Evolutionary conservation across 768 basidiomycete species (phyloP), one percentile per base, ranked within the genome.

Genomic region (Coprinellus micaceus): DNA sequence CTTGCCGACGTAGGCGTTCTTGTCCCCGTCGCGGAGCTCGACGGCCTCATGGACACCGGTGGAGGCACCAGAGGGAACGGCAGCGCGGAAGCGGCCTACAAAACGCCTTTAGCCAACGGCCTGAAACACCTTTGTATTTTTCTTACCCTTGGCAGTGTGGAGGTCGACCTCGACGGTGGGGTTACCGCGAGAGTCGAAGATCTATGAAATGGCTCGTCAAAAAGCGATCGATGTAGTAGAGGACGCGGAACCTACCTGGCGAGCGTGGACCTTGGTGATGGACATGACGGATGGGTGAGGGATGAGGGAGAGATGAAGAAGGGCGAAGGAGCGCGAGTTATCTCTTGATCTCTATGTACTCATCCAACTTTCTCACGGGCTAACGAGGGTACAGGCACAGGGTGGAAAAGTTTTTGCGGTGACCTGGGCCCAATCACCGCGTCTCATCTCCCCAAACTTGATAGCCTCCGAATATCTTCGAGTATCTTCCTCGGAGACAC

Each of bases 111-210:
- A 36, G 26, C 26, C 25, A 44, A 43, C 33, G 33, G 50, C 15
- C 40, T 52, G 37, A 44, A 30, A 50, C 21, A 29, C 25, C 30
- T 28, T 43, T 21, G 9, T 17, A 36, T 24, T 49, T 51, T 48
- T 52, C 57, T 60, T 66, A 91, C 94, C 94, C 82, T 94, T 93
- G 40, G 69, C 82, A 59, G 95, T 98, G 82, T 82, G 70, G 67
- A 95, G 77, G 71, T 95, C 92, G 70, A 94, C 92, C 77, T 94
- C 94, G 69, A 97, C 92, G 67, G 94, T 96, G 66, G 91, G 94
- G 83, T 98, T 94, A 66, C 94, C 95, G 69, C 96, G 93, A 69
- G 94, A 98, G 82, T 98, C 96, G 73, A 97, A 98, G 85, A 98
- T 96, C 96, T 98, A 67, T 24, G 43, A 58, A 59, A 53, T 30